These are phyloP conservation scores for Cryptosporidium viatorum DNA, from an alignment of 169 alveolate genomes.

Conservation along the genomic window DNA sequence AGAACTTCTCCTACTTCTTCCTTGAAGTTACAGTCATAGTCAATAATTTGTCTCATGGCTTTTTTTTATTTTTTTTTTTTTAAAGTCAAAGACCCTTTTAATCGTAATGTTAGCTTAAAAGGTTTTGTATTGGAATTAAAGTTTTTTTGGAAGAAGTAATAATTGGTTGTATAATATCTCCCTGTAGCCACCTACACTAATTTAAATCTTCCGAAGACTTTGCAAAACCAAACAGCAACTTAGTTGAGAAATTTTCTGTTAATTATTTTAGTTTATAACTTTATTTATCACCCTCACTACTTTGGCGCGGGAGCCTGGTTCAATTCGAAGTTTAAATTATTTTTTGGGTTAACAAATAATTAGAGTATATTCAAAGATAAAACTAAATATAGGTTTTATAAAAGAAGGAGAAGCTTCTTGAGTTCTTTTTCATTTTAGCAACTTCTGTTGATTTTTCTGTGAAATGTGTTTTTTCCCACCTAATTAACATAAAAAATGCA, in stretches of 20 bases:
- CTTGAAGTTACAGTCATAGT: constrained; percentile 73
- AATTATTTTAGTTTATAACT: background rate
- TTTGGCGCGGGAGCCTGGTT: background rate
- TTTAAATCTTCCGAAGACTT: background rate
- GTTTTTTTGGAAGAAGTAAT: background rate
- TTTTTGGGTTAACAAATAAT: no score
- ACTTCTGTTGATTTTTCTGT: background rate
- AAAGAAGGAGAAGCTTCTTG: background rate
- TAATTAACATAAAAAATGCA: background rate
- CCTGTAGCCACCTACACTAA: background rate
- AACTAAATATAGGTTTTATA: no score
- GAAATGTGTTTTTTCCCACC: background rate
- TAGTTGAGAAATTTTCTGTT: background rate
- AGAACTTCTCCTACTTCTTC: constrained; percentile 64
- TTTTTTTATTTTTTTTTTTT: background rate
- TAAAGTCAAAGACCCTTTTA: background rate
- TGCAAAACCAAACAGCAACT: constrained; percentile 4
- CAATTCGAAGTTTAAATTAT: background rate
- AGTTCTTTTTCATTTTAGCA: background rate
- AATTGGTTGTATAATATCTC: background rate
- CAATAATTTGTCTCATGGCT: constrained; percentile 61
- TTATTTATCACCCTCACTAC: background rate
- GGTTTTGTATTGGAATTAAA: background rate
- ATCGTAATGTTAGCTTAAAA: background rate
- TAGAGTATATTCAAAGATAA: background rate